A percentile compares a stretch with the other conserved stretches of the same genome.
phyloP scores from a whole-genome alignment of 139 green algal genomes.

The Coccomyxa sp. region DNA sequence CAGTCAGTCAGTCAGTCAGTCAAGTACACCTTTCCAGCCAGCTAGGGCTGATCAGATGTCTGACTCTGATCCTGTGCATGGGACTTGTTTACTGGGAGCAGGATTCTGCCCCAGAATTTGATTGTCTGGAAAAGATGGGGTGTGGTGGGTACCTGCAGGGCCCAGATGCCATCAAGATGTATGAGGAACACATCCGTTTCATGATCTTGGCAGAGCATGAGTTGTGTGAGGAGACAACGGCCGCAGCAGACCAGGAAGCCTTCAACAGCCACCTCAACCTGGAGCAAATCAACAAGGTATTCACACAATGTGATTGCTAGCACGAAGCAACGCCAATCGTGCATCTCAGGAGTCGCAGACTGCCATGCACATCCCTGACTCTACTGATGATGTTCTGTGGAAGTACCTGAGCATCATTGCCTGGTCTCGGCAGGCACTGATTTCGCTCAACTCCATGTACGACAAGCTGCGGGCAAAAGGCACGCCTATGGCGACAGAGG shows the following conservation, averaged over 20 bases:
- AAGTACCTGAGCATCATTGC: too few species aligned
- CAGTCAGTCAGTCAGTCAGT: too few species aligned
- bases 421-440: slow-evolving; percentile 32
- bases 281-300: slow-evolving; percentile 79
- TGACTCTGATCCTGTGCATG: too few species aligned
- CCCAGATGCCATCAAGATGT: slow-evolving; percentile 37
- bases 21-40: too few species aligned
- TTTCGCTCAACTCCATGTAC: slow-evolving; percentile 69
- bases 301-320: not conserved
- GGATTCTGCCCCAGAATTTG: not conserved
- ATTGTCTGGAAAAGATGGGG: not conserved
- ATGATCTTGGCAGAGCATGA: slow-evolving; percentile 73
- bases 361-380: too few species aligned
- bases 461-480: slow-evolving; percentile 31
- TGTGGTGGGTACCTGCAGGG: slow-evolving; percentile 17
- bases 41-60: too few species aligned
- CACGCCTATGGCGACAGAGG: slow-evolving; percentile 30
- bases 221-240: slow-evolving; percentile 39
- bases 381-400: too few species aligned
- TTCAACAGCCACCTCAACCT: slow-evolving; percentile 82
- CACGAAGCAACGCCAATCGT: too few species aligned
- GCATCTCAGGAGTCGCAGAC: too few species aligned
- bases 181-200: slow-evolving; percentile 70
- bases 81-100: too few species aligned
- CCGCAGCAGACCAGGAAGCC: slow-evolving; percentile 35